Evolutionary conservation across 805 yeast species (phyloP).

Genomic region (Saccharomycopsis fermentans): DNA sequence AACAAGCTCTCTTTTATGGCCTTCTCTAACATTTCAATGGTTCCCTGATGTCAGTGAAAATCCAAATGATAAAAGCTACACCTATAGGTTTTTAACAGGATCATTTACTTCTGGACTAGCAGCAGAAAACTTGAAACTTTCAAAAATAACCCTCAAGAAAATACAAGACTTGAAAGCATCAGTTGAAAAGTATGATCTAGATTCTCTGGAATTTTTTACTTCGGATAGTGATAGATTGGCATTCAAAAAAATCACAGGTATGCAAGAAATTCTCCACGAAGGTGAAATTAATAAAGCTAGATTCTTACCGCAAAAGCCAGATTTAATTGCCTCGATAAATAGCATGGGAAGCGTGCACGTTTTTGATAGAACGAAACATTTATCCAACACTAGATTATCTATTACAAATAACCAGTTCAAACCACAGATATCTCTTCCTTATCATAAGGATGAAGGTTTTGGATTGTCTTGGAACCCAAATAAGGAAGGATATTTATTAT

Average conservation of each 20-base stretch:
- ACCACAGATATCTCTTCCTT: constrained; percentile 42
- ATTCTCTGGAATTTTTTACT: constrained; percentile 8
- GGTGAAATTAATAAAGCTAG: constrained; percentile 69
- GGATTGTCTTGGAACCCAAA: constrained; percentile 68
- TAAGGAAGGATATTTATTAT: constrained; percentile 46
- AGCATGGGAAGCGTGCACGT: constrained; percentile 55
- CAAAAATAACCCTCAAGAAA: neutral
- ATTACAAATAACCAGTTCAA: constrained; percentile 24
- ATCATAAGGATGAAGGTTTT: constrained; percentile 45
- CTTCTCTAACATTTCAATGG: constrained; percentile 64
- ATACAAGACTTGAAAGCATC: constrained; percentile 13
- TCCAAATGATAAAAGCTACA: constrained; percentile 7
- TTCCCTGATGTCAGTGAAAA: constrained; percentile 34
- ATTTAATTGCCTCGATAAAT: constrained; percentile 62
- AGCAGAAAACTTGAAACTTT: constrained; percentile 19
- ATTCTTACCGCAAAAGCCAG: constrained; percentile 80
- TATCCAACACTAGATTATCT: constrained; percentile 23
- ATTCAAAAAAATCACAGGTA: constrained; percentile 16
- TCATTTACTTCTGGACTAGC: constrained; percentile 19
- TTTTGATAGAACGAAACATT: constrained; percentile 77
- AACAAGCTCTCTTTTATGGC: constrained; percentile 59
- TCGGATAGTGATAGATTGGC: constrained; percentile 16
- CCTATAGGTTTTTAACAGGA: constrained; percentile 18
- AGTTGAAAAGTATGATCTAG: constrained; percentile 18
- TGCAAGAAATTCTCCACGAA: constrained; percentile 52